phyloP scores from a whole-genome alignment of 371 early-diverging fungal species.

The Lichtheimia ramosa region DNA sequence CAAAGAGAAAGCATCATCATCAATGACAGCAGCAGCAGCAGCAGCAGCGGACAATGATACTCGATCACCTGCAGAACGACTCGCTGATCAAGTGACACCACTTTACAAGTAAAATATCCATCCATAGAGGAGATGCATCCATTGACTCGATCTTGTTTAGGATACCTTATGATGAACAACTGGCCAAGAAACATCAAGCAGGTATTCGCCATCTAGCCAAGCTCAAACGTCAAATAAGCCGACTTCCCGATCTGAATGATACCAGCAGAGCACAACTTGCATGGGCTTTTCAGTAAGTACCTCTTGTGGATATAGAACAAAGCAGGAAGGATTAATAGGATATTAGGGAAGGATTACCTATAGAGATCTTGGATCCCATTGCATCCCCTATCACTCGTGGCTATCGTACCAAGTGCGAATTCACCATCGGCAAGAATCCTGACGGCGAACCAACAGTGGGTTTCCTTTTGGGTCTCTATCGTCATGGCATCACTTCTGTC shows the following conservation, averaged over 20 bases:
- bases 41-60: conserved; percentile 31
- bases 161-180: conserved; percentile 41
- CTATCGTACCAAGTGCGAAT: conserved; percentile 86
- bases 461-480: conserved; percentile 69
- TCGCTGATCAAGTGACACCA: conserved; percentile 78
- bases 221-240: conserved; percentile 28
- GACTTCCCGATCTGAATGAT: conserved; percentile 21
- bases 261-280: conserved; percentile 22
- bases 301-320: background rate
- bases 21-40: too few relatives aligned
- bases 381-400: conserved; percentile 66
- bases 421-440: conserved; percentile 67
- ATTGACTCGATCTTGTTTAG: conserved; percentile 12
- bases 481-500: conserved; percentile 61
- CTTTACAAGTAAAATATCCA: conserved; percentile 47
- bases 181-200: conserved; percentile 33
- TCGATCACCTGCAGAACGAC: conserved; percentile 57
- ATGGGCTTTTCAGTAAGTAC: conserved; percentile 36
- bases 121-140: background rate
- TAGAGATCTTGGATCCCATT: conserved; percentile 49
- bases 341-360: conserved; percentile 7
- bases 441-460: conserved; percentile 67
- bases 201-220: conserved; percentile 24
- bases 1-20: conserved; percentile 6
- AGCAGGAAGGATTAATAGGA: too few relatives aligned